Conservation (phyloP, 179 eudicot species). For the Spergularia azorica region DNA sequence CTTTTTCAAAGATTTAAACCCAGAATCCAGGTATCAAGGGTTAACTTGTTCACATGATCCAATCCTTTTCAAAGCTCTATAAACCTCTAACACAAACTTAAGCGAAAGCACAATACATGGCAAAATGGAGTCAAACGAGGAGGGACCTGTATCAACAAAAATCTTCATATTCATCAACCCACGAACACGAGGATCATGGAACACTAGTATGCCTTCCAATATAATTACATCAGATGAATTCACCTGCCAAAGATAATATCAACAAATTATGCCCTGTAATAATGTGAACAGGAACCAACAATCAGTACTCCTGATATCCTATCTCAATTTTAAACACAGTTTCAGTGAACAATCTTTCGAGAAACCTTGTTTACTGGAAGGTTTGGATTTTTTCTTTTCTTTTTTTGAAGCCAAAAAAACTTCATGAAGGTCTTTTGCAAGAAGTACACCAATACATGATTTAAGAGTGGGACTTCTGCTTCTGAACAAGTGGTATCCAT, state of each 20-base stretch:
- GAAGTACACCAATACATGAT: not conserved
- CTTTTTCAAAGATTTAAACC: not conserved
- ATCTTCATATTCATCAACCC: constrained; percentile 94
- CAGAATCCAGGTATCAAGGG: not conserved
- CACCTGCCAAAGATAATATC: constrained; percentile 55
- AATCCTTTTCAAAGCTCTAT: not conserved
- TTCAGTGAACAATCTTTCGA: not conserved
- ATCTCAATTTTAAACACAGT: not conserved
- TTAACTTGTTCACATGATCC: not conserved
- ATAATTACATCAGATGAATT: constrained; percentile 95
- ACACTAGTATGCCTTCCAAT: constrained; percentile 90
- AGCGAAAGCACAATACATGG: not conserved
- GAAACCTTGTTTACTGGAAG: not conserved
- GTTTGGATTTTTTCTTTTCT: not conserved
- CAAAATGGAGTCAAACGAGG: constrained; percentile 27
- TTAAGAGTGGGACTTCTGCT: no score
- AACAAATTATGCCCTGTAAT: constrained; percentile 4
- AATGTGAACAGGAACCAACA: not conserved
- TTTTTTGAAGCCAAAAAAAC: not conserved
- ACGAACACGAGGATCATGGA: constrained; percentile 85
- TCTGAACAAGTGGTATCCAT: not conserved
- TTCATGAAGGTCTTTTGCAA: not conserved
- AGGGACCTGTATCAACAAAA: constrained; percentile 96
- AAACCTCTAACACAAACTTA: not conserved
- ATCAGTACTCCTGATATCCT: not conserved